phyloP scores from a whole-genome alignment of 2,329 filamentous ascomycete species.

The Epichloe bromicola region DNA sequence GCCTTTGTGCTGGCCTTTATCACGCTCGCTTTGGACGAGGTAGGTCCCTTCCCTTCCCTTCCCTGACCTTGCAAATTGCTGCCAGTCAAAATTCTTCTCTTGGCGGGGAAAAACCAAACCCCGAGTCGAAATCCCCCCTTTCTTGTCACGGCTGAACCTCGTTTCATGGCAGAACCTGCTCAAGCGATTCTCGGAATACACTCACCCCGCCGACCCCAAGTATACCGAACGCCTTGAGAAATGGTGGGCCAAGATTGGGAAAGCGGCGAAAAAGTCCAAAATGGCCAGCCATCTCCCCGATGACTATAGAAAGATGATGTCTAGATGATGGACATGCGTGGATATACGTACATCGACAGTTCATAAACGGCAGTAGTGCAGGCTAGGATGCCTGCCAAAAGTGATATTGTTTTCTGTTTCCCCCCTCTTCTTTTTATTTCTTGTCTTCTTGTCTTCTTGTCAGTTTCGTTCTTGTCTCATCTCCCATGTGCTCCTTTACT shows the following conservation, averaged over 20 bases:
- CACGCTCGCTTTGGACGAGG: constrained; percentile 23
- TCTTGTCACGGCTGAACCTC: background rate
- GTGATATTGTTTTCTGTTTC: too few species aligned
- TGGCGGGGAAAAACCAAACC: background rate
- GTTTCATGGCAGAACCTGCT: constrained; percentile 17
- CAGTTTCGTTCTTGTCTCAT: background rate
- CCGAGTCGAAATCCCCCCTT: too few species aligned
- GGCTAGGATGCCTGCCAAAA: background rate
- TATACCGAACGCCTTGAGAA: constrained; percentile 17
- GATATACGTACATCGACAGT: background rate
- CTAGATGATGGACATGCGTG: constrained; percentile 4
- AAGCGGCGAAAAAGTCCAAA: constrained; percentile 22
- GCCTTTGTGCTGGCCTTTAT: constrained; percentile 27
- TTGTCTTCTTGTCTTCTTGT: background rate
- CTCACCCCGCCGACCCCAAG: constrained; percentile 15
- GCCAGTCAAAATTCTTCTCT: too few species aligned
- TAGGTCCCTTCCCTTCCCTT: constrained; percentile 7
- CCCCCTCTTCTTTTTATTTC: too few species aligned
- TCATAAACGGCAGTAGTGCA: background rate
- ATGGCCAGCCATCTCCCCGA: constrained; percentile 21
- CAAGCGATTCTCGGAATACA: constrained; percentile 15
- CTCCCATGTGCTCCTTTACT: background rate
- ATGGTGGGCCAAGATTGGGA: constrained; percentile 23
- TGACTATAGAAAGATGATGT: constrained; percentile 20
- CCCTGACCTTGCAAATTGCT: too few species aligned